phyloP scores from a whole-genome alignment of 1,284 basidiomycete genomes.

The Cryptococcus jaspeensis region DNA sequence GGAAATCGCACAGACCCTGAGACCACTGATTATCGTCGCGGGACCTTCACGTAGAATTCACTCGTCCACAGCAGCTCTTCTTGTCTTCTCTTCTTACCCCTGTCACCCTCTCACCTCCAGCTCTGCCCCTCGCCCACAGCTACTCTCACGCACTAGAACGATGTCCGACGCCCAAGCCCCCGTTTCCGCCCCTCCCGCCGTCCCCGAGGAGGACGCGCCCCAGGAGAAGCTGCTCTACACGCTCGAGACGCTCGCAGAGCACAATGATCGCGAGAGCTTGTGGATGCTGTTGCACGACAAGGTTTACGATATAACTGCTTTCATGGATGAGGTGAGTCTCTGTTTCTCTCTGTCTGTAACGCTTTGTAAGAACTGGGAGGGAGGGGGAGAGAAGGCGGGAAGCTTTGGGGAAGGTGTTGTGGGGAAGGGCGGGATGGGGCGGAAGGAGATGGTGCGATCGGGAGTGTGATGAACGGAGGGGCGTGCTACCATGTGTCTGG shows the following conservation, averaged over 20 bases:
- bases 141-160: background rate
- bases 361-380: background rate
- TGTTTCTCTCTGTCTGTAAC: background rate
- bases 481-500: background rate
- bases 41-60: background rate
- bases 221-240: conserved; percentile 53
- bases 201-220: conserved; percentile 3
- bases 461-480: background rate
- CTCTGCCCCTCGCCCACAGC: background rate
- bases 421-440: background rate
- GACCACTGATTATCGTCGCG: no score
- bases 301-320: conserved; percentile 92
- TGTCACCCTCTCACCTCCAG: background rate
- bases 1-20: background rate
- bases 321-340: conserved; percentile 85
- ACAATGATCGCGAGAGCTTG: conserved; percentile 70
- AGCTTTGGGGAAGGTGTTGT: background rate
- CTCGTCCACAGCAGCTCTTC: background rate
- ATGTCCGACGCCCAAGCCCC: background rate
- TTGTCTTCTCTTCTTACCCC: background rate
- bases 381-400: background rate
- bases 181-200: conserved; percentile 1
- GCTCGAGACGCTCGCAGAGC: conserved; percentile 69
- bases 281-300: conserved; percentile 81
- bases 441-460: background rate